Conservation (phyloP, 2,329 filamentous ascomycete species). For the Colletotrichum sp. region DNA sequence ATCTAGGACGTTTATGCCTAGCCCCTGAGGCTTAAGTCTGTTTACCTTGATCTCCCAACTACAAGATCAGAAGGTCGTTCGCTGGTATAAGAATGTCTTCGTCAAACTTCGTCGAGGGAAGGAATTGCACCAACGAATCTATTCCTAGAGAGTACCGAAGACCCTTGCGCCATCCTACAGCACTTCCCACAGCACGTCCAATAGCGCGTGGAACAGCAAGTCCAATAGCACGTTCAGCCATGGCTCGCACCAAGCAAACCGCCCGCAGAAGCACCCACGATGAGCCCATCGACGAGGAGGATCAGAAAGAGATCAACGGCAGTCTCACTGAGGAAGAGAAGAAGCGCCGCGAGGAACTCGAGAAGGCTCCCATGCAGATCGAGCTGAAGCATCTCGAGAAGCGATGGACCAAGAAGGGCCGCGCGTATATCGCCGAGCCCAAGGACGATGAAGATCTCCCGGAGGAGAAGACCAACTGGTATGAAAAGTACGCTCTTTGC, state of each 20-base stretch:
- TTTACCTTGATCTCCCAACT: not conserved
- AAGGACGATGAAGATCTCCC: constrained; percentile 30
- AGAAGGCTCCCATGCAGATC: constrained; percentile 29
- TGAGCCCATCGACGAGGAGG: constrained; percentile 20
- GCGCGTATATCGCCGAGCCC: constrained; percentile 31
- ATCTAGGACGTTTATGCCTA: not conserved
- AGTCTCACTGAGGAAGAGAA: constrained; percentile 24
- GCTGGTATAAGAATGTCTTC: not conserved
- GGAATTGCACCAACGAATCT: too few species aligned
- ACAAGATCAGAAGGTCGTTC: not conserved
- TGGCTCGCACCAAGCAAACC: constrained; percentile 2
- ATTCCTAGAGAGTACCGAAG: too few species aligned
- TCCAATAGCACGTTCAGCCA: too few species aligned
- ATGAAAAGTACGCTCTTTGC: constrained; percentile 33
- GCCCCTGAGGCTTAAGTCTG: not conserved
- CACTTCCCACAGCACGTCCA: too few species aligned
- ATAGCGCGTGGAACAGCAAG: too few species aligned
- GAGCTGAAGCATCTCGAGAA: constrained; percentile 37
- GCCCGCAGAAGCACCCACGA: not conserved
- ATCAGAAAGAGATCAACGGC: constrained; percentile 18
- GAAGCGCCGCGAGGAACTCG: constrained; percentile 26
- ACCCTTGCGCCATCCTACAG: too few species aligned
- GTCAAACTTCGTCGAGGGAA: too few species aligned
- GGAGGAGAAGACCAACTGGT: constrained; percentile 32
- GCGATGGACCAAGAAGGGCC: constrained; percentile 31